Evolutionary conservation across 768 basidiomycete species (phyloP).

Genomic region (Hericium alpestre): DNA sequence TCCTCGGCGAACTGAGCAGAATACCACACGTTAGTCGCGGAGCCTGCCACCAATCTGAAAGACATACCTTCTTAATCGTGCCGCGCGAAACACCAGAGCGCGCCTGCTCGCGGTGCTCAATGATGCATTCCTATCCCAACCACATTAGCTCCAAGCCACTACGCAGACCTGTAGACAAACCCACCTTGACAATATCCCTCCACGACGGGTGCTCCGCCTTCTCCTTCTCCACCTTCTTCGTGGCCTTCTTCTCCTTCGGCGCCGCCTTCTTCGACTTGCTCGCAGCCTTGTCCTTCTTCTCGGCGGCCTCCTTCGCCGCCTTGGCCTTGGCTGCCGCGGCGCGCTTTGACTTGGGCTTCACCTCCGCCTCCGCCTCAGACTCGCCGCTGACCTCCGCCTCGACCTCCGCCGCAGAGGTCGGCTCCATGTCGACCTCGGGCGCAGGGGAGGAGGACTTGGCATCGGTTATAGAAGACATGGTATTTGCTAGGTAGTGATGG

Average conservation of each 20-base stretch:
- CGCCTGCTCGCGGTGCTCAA: conserved; percentile 49
- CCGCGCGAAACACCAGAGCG: conserved; percentile 67
- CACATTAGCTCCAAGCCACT: not conserved
- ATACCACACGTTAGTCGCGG: not conserved
- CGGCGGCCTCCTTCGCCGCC: conserved; percentile 5
- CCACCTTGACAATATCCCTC: conserved; percentile 30
- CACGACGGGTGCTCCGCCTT: conserved; percentile 19
- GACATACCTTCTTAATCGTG: conserved; percentile 50
- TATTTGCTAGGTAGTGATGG: not conserved
- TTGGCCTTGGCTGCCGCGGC: conserved; percentile 9
- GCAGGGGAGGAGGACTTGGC: not conserved
- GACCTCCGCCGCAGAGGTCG: conserved; percentile 2
- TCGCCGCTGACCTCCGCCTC: not conserved
- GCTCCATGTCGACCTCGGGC: not conserved
- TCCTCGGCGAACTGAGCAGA: conserved; percentile 39
- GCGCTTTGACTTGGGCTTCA: conserved; percentile 2
- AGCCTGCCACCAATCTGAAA: not conserved
- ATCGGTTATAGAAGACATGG: conserved; percentile 4
- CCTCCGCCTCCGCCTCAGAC: conserved; percentile 3
- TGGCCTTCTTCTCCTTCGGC: conserved; percentile 5
- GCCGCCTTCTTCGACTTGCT: conserved; percentile 6
- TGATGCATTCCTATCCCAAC: conserved; percentile 57
- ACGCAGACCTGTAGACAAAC: not conserved
- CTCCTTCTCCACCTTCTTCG: conserved; percentile 5
- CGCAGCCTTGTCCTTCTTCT: conserved; percentile 8